These are phyloP conservation scores for Blastobotrys indianensis DNA, from an alignment of 1,139 yeast species.

Conservation along the genomic window DNA sequence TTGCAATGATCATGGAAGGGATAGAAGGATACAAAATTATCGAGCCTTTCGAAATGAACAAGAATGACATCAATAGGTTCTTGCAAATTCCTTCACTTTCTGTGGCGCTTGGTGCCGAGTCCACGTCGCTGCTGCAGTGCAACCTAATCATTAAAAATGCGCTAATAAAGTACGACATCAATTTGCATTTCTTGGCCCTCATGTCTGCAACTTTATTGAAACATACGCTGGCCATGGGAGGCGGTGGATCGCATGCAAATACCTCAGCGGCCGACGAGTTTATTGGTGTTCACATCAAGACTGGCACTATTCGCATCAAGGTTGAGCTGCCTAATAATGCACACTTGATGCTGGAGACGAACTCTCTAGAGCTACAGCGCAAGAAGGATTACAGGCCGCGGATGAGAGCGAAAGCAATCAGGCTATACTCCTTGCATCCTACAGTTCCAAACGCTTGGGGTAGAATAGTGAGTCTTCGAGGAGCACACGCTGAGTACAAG, in stretches of 20 bases:
- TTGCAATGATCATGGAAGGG: conserved; percentile 27
- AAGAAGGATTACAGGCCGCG: conserved; percentile 30
- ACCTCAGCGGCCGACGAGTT: conserved; percentile 11
- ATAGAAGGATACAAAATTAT: conserved; percentile 27
- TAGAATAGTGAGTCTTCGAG: conserved; percentile 32
- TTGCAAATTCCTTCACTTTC: conserved; percentile 27
- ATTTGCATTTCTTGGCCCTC: conserved; percentile 26
- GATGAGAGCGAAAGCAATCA: conserved; percentile 36
- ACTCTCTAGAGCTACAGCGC: conserved; percentile 35
- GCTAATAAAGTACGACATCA: conserved; percentile 27
- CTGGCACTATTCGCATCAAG: conserved; percentile 40
- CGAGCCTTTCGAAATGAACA: conserved; percentile 24
- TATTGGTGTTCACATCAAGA: conserved; percentile 38
- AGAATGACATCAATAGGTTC: conserved; percentile 20
- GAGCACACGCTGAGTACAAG: conserved; percentile 18
- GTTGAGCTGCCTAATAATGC: conserved; percentile 47
- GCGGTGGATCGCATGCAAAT: background rate
- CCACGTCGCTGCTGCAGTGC: conserved; percentile 16
- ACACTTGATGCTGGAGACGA: conserved; percentile 48
- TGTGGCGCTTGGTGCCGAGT: conserved; percentile 20
- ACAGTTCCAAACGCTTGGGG: conserved; percentile 43
- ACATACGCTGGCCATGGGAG: conserved; percentile 20
- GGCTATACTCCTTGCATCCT: conserved; percentile 54
- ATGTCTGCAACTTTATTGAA: conserved; percentile 16
- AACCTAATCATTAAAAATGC: conserved; percentile 27